Percentiles rank a stretch among this genome's conserved stretches.
These are phyloP conservation scores for Aplosporella prunicola DNA, from an alignment of 2,329 filamentous ascomycete genomes.

Conservation along the genomic window DNA sequence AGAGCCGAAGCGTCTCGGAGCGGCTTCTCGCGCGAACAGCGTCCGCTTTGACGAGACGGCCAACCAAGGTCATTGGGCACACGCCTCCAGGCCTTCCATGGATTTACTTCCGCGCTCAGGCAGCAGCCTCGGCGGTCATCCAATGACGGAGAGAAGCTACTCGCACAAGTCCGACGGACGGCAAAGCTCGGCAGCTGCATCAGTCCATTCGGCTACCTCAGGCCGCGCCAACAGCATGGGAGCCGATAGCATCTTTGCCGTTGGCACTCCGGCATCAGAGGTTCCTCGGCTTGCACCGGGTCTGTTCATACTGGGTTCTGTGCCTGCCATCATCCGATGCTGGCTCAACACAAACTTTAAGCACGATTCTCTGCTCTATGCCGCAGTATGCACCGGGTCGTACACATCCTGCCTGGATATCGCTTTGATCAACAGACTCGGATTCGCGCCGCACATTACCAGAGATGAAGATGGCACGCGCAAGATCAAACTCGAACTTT, in stretches of 20 bases:
- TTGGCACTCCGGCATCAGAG: slow-evolving; percentile 36
- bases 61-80: slow-evolving; percentile 80
- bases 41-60: slow-evolving; percentile 96
- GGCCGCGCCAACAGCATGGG: slow-evolving; percentile 83
- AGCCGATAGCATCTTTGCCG: slow-evolving; percentile 61
- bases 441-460: slow-evolving; percentile 56
- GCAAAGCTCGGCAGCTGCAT: slow-evolving; percentile 87
- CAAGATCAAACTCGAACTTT: slow-evolving; percentile 70
- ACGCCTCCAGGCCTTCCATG: slow-evolving; percentile 70
- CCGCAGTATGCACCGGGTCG: slow-evolving; percentile 84
- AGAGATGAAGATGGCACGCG: slow-evolving; percentile 54
- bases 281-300: slow-evolving; percentile 71
- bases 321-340: slow-evolving; percentile 89
- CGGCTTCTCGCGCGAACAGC: slow-evolving; percentile 87
- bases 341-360: slow-evolving; percentile 90
- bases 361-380: slow-evolving; percentile 80
- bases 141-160: slow-evolving; percentile 79
- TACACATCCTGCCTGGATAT: slow-evolving; percentile 76
- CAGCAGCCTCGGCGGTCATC: slow-evolving; percentile 67
- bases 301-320: slow-evolving; percentile 74
- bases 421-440: slow-evolving; percentile 64
- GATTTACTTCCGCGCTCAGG: slow-evolving; percentile 73
- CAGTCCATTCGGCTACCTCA: slow-evolving; percentile 64
- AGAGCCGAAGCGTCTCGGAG: slow-evolving; percentile 72
- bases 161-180: slow-evolving; percentile 95